Evolutionary conservation across 2,329 filamentous ascomycete species (phyloP).

Genomic region (Dactylella cylindrospora): DNA sequence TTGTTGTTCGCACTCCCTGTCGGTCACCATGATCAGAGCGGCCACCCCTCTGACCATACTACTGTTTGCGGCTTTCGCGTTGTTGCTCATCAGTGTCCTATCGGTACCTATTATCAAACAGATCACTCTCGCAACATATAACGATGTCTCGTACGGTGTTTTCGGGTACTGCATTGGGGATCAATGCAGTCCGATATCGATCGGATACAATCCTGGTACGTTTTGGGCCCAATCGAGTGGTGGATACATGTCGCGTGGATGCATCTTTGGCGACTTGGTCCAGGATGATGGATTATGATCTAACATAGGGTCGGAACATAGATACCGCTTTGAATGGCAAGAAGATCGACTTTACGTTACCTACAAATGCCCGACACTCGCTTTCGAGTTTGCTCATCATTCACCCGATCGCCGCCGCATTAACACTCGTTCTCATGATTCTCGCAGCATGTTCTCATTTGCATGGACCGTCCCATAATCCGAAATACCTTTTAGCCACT

Average conservation of each 20-base stretch:
- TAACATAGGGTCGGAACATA: too few species aligned
- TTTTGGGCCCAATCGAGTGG: slow-evolving; percentile 45
- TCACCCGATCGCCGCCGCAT: slow-evolving; percentile 83
- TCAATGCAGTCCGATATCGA: slow-evolving; percentile 69
- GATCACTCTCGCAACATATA: slow-evolving; percentile 78
- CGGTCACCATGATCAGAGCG: slow-evolving; percentile 65
- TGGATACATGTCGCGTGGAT: too few species aligned
- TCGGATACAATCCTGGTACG: slow-evolving; percentile 85
- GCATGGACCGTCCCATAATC: slow-evolving; percentile 83
- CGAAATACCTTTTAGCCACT: slow-evolving; percentile 78
- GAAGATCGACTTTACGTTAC: slow-evolving; percentile 61
- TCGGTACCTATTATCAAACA: slow-evolving; percentile 84
- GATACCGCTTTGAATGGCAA: slow-evolving; percentile 51
- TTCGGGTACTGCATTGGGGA: slow-evolving; percentile 77
- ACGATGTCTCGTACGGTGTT: slow-evolving; percentile 81
- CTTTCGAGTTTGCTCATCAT: slow-evolving; percentile 90
- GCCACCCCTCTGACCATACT: slow-evolving; percentile 87
- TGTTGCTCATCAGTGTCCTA: slow-evolving; percentile 83
- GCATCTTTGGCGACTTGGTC: too few species aligned
- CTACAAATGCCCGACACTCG: slow-evolving; percentile 65
- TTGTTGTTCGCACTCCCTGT: not conserved
- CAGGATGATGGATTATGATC: too few species aligned
- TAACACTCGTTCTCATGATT: slow-evolving; percentile 80
- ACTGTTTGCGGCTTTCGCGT: slow-evolving; percentile 78
- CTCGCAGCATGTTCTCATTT: slow-evolving; percentile 81